Base-by-base conservation (phyloP, 108 stramenopile genomes). In the Bacterosira constricta region DNA sequence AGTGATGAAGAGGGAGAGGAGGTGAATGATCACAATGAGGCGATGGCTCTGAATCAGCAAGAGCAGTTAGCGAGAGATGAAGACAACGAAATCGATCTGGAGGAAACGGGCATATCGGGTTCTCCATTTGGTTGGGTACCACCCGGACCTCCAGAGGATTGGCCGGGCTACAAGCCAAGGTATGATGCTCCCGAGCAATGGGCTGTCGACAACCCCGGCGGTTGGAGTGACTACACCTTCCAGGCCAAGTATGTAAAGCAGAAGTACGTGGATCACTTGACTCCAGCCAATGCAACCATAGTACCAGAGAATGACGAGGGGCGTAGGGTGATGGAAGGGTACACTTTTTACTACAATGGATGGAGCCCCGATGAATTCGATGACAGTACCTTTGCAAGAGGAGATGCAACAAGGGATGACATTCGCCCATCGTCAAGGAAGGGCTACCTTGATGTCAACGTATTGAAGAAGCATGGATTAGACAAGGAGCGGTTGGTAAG, bases 141-240 rank as follows among this genome's bases (percentile, higher is more conserved):
- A 32, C 55, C 55, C 1, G 6, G 4, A 34, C 55, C 55, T 29
- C 31, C 55, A 4, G 13, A 26, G 4, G 32, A 26, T 31, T 57
- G 29, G n/a, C 4, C 5, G 2, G 55, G 55, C 8, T 57, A 57
- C 30, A n/a, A n/a, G 1, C 55, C 8, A 34, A 57, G 32, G 55
- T 30, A 30, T 12, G 11, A 57, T 20, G 18, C 31, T 11, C 30
- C 61, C 0, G 27, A 17, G 8, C 11, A 45, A 26, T 39, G 25
- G 1, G 21, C 42, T 3, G 23, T 63, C 5, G 61, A 63, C 26
- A 63, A 63, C 29, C 61, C 61, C 26, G 61, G 6, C 5, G 42
- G 25, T 0, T 63, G 61, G 61, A 63, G 25, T 41, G 20, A 18
- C 20, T 63, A 27, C 25, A 63, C 44, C 7, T 63, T 63, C 25